These are phyloP conservation scores for Aphanomyces astaci DNA, from an alignment of 352 stramenopile species.

Conservation along the genomic window DNA sequence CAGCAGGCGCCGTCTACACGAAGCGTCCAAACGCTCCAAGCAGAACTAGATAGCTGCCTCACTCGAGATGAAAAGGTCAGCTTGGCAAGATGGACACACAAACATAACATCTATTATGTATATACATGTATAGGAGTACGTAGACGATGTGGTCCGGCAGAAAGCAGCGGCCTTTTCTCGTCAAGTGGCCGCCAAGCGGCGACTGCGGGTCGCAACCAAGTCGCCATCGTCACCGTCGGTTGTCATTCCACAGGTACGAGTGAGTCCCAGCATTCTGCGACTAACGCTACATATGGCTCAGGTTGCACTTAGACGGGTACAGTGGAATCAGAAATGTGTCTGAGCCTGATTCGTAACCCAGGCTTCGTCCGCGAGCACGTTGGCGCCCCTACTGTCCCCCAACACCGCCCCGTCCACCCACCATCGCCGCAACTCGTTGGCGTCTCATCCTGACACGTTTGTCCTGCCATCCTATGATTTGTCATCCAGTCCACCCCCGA, in stretches of 20 bases:
- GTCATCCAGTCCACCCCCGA: neutral
- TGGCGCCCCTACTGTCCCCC: too few species aligned
- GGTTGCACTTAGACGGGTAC: neutral
- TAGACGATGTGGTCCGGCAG: slow-evolving; percentile 2
- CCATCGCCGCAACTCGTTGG: too few species aligned
- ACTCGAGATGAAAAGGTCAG: neutral
- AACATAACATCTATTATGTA: too few species aligned
- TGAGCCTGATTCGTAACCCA: neutral
- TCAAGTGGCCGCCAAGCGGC: neutral
- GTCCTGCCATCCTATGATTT: too few species aligned
- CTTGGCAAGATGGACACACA: too few species aligned
- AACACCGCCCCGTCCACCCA: too few species aligned
- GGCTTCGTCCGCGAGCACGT: neutral
- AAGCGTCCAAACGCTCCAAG: neutral
- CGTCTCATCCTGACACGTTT: too few species aligned
- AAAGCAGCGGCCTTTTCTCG: neutral
- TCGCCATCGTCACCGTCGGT: too few species aligned
- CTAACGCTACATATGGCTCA: too few species aligned
- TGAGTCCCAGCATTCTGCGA: too few species aligned
- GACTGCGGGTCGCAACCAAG: neutral
- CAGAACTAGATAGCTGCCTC: neutral
- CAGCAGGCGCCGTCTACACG: neutral
- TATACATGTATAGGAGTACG: slow-evolving; percentile 10
- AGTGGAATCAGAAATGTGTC: too few species aligned
- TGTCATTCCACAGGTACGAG: too few species aligned